Conservation (phyloP, 352 stramenopile genomes). For the Phytophthora hybrid region DNA sequence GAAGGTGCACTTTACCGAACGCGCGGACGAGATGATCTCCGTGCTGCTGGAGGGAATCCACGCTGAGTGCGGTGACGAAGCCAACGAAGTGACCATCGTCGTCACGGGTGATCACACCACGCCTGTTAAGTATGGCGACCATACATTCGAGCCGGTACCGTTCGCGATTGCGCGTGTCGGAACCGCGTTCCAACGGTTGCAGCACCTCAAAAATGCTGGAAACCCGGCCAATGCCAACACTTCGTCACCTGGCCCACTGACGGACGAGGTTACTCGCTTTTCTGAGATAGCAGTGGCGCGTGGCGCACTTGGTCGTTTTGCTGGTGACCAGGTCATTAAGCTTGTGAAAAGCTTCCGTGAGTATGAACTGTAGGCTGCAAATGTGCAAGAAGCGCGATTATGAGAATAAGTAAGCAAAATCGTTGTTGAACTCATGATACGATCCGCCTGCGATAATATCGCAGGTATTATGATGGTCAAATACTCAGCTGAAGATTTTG, state of each 20-base stretch:
- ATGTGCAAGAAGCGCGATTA: constrained; percentile 10
- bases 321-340: constrained; percentile 86
- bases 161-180: constrained; percentile 75
- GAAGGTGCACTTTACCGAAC: constrained; percentile 89
- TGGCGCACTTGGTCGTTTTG: constrained; percentile 79
- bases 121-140: constrained; percentile 86
- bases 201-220: constrained; percentile 24
- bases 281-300: constrained; percentile 75
- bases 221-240: constrained; percentile 13
- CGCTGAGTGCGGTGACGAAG: constrained; percentile 41
- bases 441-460: constrained; percentile 5
- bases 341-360: constrained; percentile 80
- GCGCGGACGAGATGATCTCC: constrained; percentile 85
- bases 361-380: constrained; percentile 51
- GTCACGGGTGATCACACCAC: constrained; percentile 90
- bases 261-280: constrained; percentile 68
- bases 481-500: constrained; percentile 64
- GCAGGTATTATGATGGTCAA: background rate
- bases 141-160: constrained; percentile 89
- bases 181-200: constrained; percentile 44
- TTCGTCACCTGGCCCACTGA: constrained; percentile 31
- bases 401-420: constrained; percentile 27
- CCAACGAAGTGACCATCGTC: constrained; percentile 79
- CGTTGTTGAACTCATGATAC: constrained; percentile 21
- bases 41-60: constrained; percentile 62